These are phyloP conservation scores for Didymella segeticola DNA, from an alignment of 2,329 filamentous ascomycete species.

Conservation along the genomic window DNA sequence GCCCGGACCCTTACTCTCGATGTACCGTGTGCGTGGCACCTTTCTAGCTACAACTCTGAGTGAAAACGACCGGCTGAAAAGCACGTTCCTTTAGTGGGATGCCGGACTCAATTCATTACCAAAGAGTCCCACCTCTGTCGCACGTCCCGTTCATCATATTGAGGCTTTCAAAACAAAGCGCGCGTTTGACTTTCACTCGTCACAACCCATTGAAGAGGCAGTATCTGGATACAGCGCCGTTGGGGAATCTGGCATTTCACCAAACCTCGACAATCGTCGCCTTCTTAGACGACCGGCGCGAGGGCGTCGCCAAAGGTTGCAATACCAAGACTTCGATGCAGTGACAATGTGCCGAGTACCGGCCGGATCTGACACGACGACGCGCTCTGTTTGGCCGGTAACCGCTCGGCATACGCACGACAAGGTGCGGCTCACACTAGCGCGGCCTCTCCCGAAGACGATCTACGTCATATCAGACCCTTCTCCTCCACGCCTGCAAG, in stretches of 20 bases:
- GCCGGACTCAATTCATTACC: slow-evolving; percentile 4
- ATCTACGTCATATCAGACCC: slow-evolving; percentile 25
- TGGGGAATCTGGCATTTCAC: neutral
- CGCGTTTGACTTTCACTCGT: slow-evolving; percentile 7
- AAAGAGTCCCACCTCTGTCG: slow-evolving; percentile 10
- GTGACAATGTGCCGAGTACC: slow-evolving; percentile 9
- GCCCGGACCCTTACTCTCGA: neutral
- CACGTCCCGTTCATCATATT: neutral
- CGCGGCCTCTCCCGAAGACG: slow-evolving; percentile 27
- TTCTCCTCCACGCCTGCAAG: neutral
- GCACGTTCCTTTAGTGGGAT: neutral
- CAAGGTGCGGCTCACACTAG: slow-evolving; percentile 29
- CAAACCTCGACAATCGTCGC: neutral
- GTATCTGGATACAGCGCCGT: neutral
- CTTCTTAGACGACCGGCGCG: neutral
- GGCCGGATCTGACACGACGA: neutral
- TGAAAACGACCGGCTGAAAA: neutral
- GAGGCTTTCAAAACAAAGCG: neutral
- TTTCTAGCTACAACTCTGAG: neutral
- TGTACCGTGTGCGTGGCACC: too few relatives aligned
- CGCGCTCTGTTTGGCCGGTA: slow-evolving; percentile 1
- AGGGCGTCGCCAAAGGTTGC: neutral
- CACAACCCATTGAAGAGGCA: neutral
- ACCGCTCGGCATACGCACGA: slow-evolving; percentile 14
- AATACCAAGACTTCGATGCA: neutral